These are phyloP conservation scores for Sequoiadendron giganteum DNA, from an alignment of 75 land plant genomes.

Conservation along the genomic window DNA sequence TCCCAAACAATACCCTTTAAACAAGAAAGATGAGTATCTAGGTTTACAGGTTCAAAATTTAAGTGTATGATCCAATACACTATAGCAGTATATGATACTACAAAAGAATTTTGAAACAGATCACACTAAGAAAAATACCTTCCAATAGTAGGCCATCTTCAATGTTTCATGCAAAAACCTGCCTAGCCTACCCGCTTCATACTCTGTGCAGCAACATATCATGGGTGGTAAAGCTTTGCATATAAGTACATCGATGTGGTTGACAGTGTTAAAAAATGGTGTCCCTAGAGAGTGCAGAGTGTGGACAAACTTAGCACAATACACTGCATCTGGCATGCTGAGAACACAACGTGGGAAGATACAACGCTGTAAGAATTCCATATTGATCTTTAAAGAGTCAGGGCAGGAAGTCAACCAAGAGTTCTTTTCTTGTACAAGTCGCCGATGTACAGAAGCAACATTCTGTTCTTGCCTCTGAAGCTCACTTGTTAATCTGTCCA, in stretches of 20 bases:
- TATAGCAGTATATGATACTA: background rate
- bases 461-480: slow-evolving; percentile 89
- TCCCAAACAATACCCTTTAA: background rate
- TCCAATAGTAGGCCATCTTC: slow-evolving; percentile 96
- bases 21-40: background rate
- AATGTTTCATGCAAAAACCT: slow-evolving; percentile 89
- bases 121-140: slow-evolving; percentile 44
- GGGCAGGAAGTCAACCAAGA: slow-evolving; percentile 88
- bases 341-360: slow-evolving; percentile 97
- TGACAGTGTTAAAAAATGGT: slow-evolving; percentile 93
- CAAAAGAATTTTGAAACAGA: background rate
- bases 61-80: background rate
- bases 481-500: slow-evolving; percentile 76
- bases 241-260: slow-evolving; percentile 92
- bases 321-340: slow-evolving; percentile 96
- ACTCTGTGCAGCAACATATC: slow-evolving; percentile 98
- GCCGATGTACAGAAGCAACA: slow-evolving; percentile 74
- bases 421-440: slow-evolving; percentile 91
- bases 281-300: slow-evolving; percentile 93
- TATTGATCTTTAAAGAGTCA: slow-evolving; percentile 84
- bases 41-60: slow-evolving; percentile 3
- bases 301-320: slow-evolving; percentile 94
- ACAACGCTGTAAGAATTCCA: slow-evolving; percentile 99
- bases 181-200: slow-evolving; percentile 95
- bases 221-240: slow-evolving; percentile 96